Percentiles rank a stretch among this genome's conserved stretches.
Conservation (phyloP, 2,329 filamentous ascomycete species). For the Bipolaris sorokiniana region DNA sequence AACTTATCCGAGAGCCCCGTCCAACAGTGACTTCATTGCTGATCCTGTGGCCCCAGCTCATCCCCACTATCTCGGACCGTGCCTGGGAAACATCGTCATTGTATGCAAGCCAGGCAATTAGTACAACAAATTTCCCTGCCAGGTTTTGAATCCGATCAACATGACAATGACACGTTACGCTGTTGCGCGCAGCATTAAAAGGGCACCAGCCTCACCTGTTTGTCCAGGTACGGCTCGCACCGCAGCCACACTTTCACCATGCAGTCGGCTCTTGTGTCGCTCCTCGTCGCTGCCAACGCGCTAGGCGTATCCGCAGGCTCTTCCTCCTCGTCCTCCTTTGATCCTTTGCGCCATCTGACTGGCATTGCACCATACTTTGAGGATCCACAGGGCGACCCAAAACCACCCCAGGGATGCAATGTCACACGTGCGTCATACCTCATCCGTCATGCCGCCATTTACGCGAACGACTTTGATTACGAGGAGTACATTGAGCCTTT, state of each 20-base stretch:
- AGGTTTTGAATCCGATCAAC: background rate
- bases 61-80: constrained; percentile 7
- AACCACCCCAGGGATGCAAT: constrained; percentile 58
- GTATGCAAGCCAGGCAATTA: background rate
- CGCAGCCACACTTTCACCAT: constrained; percentile 16
- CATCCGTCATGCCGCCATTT: constrained; percentile 59
- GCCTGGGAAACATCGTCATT: constrained; percentile 26
- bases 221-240: constrained; percentile 17
- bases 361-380: constrained; percentile 60
- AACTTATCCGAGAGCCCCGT: no score
- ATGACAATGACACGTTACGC: constrained; percentile 14
- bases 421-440: constrained; percentile 58
- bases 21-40: no score
- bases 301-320: constrained; percentile 27
- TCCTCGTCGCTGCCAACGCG: constrained; percentile 36
- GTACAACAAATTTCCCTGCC: constrained; percentile 7
- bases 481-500: constrained; percentile 60
- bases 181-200: constrained; percentile 10
- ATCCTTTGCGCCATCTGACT: constrained; percentile 57
- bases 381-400: constrained; percentile 55
- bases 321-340: constrained; percentile 53
- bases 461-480: constrained; percentile 60
- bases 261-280: constrained; percentile 28
- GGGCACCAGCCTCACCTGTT: background rate
- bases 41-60: background rate